Percentiles rank a stretch among this genome's conserved stretches.
These are phyloP conservation scores for Penicillium occitanis DNA, from an alignment of 2,329 filamentous ascomycete genomes.

Conservation along the genomic window DNA sequence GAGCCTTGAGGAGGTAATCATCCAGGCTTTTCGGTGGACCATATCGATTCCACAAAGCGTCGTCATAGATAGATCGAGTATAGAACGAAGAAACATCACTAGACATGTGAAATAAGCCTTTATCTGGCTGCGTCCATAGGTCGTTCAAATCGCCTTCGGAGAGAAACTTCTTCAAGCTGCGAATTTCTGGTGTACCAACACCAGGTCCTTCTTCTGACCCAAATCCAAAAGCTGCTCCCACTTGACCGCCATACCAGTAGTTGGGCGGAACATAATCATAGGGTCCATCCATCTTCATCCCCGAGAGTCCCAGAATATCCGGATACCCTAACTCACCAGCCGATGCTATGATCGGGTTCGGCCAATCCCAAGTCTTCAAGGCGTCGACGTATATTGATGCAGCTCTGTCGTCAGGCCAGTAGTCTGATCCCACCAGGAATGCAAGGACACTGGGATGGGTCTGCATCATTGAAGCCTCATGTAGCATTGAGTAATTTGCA, in stretches of 20 bases:
- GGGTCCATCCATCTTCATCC: slow-evolving; percentile 66
- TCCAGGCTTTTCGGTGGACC: slow-evolving; percentile 54
- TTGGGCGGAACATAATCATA: slow-evolving; percentile 67
- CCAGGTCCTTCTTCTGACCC: slow-evolving; percentile 63
- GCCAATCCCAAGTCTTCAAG: slow-evolving; percentile 55
- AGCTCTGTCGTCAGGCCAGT: slow-evolving; percentile 61
- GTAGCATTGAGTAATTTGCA: slow-evolving; percentile 57
- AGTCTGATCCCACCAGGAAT: slow-evolving; percentile 63
- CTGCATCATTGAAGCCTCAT: slow-evolving; percentile 62
- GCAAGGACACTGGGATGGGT: slow-evolving; percentile 59
- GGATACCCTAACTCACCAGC: slow-evolving; percentile 58
- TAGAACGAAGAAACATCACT: slow-evolving; percentile 57
- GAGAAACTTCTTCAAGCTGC: slow-evolving; percentile 56
- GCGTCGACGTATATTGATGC: slow-evolving; percentile 55
- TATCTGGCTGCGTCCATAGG: slow-evolving; percentile 57
- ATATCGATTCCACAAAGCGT: slow-evolving; percentile 53
- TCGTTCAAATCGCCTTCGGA: slow-evolving; percentile 52
- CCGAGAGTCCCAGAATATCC: slow-evolving; percentile 53
- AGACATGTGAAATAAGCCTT: slow-evolving; percentile 61
- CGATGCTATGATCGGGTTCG: slow-evolving; percentile 58
- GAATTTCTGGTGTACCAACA: slow-evolving; percentile 60
- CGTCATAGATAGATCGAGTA: slow-evolving; percentile 59
- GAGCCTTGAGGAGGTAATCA: slow-evolving; percentile 60
- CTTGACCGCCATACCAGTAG: slow-evolving; percentile 59
- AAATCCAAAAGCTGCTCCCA: slow-evolving; percentile 63